Percentiles rank a stretch among this genome's conserved stretches.
phyloP scores from a whole-genome alignment of 2,329 filamentous ascomycete genomes.

The Cladosporium oxysporum region DNA sequence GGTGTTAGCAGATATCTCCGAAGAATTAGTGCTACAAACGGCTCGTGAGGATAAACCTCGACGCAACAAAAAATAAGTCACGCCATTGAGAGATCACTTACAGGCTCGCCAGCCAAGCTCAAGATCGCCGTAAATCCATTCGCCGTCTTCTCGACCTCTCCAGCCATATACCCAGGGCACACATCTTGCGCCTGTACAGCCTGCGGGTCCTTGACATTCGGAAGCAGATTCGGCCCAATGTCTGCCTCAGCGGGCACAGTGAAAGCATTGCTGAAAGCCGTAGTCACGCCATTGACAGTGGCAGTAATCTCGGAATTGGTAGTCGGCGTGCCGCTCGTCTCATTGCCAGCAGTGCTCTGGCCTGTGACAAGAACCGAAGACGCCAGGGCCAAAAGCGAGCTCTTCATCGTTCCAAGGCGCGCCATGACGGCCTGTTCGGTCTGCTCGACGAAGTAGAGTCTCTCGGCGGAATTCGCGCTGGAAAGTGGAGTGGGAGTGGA shows the following conservation, averaged over 20 bases:
- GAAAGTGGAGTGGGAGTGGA: background rate
- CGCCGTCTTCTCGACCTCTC: constrained; percentile 47
- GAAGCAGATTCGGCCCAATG: constrained; percentile 45
- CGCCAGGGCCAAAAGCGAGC: constrained; percentile 14
- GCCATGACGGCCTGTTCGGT: constrained; percentile 13
- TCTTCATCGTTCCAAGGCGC: constrained; percentile 16
- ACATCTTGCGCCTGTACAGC: constrained; percentile 62
- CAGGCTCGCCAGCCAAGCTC: constrained; percentile 52
- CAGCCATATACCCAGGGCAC: constrained; percentile 62
- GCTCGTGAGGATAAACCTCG: background rate
- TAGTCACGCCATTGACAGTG: constrained; percentile 13
- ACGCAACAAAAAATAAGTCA: background rate
- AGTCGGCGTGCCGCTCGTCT: constrained; percentile 7
- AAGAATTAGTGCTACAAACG: background rate
- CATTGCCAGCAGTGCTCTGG: constrained; percentile 1
- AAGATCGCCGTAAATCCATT: constrained; percentile 56
- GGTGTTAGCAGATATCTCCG: constrained; percentile 1
- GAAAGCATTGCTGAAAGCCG: constrained; percentile 25
- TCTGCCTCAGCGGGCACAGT: constrained; percentile 39
- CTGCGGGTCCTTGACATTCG: constrained; percentile 65
- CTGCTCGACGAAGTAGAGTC: constrained; percentile 9
- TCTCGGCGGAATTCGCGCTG: background rate
- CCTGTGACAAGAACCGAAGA: constrained; percentile 13
- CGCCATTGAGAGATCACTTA: constrained; percentile 20
- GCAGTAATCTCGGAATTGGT: constrained; percentile 12